These are phyloP conservation scores for Fusarium sp. DNA, from an alignment of 2,329 filamentous ascomycete species.

Conservation along the genomic window DNA sequence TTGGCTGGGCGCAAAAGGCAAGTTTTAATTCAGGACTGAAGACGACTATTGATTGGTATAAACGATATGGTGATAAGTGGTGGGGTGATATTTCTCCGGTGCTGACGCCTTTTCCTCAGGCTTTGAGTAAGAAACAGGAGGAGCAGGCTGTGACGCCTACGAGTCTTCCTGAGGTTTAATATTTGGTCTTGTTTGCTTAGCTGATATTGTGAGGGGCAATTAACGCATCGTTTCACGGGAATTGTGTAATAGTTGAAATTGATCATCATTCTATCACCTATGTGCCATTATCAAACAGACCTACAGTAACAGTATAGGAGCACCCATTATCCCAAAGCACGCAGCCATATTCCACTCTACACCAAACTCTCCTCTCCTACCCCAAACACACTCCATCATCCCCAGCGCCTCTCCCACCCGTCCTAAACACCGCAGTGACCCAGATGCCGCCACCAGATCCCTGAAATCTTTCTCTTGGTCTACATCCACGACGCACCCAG, in stretches of 20 bases:
- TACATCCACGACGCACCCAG: background rate
- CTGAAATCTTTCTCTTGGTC: accelerated
- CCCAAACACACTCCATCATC: background rate
- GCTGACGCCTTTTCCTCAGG: background rate
- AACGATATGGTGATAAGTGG: background rate
- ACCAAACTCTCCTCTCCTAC: background rate
- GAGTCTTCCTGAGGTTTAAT: background rate
- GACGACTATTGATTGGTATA: background rate
- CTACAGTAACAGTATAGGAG: background rate
- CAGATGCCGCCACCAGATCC: background rate
- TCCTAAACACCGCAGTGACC: background rate
- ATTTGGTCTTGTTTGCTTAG: background rate
- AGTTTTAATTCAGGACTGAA: background rate
- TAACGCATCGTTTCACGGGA: background rate
- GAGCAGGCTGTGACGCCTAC: background rate
- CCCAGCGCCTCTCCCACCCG: too few species aligned
- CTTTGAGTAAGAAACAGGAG: background rate
- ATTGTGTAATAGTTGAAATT: accelerated
- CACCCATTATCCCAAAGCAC: background rate
- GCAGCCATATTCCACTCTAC: background rate
- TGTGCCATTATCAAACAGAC: accelerated
- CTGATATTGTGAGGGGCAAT: too few species aligned
- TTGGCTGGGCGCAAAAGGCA: background rate
- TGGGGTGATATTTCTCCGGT: background rate
- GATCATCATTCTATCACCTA: accelerated